Base-by-base conservation (phyloP, 352 stramenopile genomes). In the Plasmopara viticola region DNA sequence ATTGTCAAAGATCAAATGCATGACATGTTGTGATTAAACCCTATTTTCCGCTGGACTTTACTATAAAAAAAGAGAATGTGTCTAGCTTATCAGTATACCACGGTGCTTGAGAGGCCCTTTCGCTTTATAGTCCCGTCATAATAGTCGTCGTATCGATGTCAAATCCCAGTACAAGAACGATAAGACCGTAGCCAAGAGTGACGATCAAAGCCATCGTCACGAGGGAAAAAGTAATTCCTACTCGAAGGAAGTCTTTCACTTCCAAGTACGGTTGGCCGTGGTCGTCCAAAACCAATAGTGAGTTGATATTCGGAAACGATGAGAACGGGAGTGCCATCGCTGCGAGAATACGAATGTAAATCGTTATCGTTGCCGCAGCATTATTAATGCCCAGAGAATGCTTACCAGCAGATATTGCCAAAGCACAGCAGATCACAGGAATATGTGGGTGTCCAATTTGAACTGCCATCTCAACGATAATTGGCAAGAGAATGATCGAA, bases 221-320 rank as follows among this genome's bases (percentile, higher is more conserved):
- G 53, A 93, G 65, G 20, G 84, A 94, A 47, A 96, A 93, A 7
- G 74, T 82, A 37, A 96, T 72, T 18, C 86, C 86, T 6, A 93
- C 84, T 29, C 78, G 79, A 33, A 95, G 47, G 35, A 96, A 96
- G 56, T 96, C 86, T 39, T 92, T 74, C 8, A 94, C 83, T 57
- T 89, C 70, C 29, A 96, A 60, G 58, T 95, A 96, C 10, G 81
- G 74, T 48, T 93, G 76, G 12, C 86, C 84, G 30, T 95, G 84
- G 49, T 96, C 86, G 48, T 96, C 87, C 41, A 95, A 69, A 41
- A 96, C 88, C 37, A 97, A 62, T 43, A 96, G 68, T 38, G 87
- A 95, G 50, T 95, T 95, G 56, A 97, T 94, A 64, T 97, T 97
- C 12, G 87, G 88, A 66, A 97, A 96, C 29, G 87, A 96, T 6